Conservation (phyloP, 306 rosid genomes). For the Acmispon strigosus region DNA sequence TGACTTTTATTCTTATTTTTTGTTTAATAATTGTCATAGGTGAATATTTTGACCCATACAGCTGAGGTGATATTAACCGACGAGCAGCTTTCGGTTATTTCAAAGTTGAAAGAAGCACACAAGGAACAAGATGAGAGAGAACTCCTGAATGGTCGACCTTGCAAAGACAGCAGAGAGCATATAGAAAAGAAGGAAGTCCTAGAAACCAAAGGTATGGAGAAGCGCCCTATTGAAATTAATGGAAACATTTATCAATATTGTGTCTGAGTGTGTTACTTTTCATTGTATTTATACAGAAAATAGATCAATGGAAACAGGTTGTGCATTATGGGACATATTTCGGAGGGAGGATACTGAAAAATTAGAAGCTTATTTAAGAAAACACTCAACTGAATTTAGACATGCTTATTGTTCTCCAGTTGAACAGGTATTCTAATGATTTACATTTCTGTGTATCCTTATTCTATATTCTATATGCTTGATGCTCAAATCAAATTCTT, state of each 20-base stretch:
- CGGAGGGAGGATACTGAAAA: conserved; percentile 69
- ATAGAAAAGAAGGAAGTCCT: conserved; percentile 10
- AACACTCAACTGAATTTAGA: conserved; percentile 64
- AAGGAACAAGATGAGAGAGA: conserved; percentile 61
- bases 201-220: conserved; percentile 5
- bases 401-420: conserved; percentile 69
- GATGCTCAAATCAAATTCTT: conserved; percentile 3
- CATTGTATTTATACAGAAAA: conserved; percentile 11
- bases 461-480: not conserved
- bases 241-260: conserved; percentile 13
- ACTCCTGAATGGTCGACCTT: conserved; percentile 6
- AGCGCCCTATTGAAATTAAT: conserved; percentile 15
- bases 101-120: conserved; percentile 53
- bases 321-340: conserved; percentile 85
- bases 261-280: conserved; percentile 9
- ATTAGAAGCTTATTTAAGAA: conserved; percentile 55
- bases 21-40: conserved; percentile 35
- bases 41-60: conserved; percentile 73
- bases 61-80: conserved; percentile 44
- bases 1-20: conserved; percentile 12
- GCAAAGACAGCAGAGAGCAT: not conserved
- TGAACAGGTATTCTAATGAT: conserved; percentile 41
- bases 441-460: not conserved
- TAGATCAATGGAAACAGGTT: conserved; percentile 31
- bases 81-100: conserved; percentile 40